Evolutionary conservation across 176 grass and related monocot species (phyloP).

Genomic region (Musa itinerans): DNA sequence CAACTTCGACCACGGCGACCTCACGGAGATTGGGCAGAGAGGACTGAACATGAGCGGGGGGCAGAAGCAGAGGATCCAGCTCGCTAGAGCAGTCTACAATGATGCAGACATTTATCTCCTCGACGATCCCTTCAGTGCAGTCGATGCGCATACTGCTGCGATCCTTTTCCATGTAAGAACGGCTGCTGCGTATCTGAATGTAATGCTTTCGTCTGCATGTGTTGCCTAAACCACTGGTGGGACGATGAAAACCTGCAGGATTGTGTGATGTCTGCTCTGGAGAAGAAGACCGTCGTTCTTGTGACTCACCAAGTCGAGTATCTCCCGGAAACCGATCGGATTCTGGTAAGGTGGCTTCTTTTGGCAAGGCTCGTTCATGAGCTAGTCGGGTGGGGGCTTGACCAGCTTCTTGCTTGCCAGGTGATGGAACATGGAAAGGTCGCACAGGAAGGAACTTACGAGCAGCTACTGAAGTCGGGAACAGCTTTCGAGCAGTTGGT

Average conservation of each 20-base stretch:
- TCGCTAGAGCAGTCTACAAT: conserved; percentile 83
- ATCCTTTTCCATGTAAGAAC: conserved; percentile 83
- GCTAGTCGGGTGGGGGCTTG: too few relatives aligned
- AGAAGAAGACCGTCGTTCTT: conserved; percentile 76
- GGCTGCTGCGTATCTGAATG: background rate
- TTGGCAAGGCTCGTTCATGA: background rate
- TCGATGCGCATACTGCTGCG: conserved; percentile 74
- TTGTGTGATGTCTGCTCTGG: conserved; percentile 86
- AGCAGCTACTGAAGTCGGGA: conserved; percentile 52
- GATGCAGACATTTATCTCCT: conserved; percentile 76
- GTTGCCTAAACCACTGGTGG: background rate
- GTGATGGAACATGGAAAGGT: conserved; percentile 70
- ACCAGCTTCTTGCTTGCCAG: conserved; percentile 27
- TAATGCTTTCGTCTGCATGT: too few relatives aligned
- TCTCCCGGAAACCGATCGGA: conserved; percentile 49
- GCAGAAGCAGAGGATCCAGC: conserved; percentile 96
- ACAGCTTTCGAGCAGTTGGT: conserved; percentile 77
- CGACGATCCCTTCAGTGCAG: conserved; percentile 88
- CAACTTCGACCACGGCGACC: conserved; percentile 70
- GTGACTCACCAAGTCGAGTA: conserved; percentile 96
- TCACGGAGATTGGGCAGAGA: conserved; percentile 88
- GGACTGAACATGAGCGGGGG: conserved; percentile 98
- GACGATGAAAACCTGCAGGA: conserved; percentile 44
- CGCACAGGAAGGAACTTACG: conserved; percentile 59
- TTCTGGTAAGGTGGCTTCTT: conserved; percentile 46